Base-by-base conservation (phyloP, 495 filamentous ascomycete species). In the Aspergillus conjunctus region DNA sequence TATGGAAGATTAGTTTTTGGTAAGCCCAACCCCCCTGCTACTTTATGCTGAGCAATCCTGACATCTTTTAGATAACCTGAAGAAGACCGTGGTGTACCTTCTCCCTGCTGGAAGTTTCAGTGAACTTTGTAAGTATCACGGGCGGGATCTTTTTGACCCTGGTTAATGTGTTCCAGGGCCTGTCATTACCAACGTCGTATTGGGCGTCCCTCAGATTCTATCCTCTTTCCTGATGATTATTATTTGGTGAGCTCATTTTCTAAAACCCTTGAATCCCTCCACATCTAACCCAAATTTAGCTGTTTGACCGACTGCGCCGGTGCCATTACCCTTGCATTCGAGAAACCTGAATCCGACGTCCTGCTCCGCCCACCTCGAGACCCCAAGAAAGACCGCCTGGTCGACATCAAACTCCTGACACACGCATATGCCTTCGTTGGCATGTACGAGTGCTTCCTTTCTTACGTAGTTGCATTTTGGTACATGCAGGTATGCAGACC, bases 221-320 rank as follows among this genome's bases (percentile, higher is more conserved):
- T 85, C 81, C 2, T 84, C 81, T 2, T 91, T 90, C 70, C 71
- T 88, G 37, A 89, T 89, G 87, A 86, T 87, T 45, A 82, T 86
- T 50, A 86, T 86, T 54, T 78, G 87, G 71, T 88, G 83, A 64
- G 85, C 86, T 66, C 87, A 12, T 79, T 80, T 9, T 8, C n/a
- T n/a, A n/a, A n/a, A 56, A 15, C 45, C 30, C n/a, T 39, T 30
- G 5, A 83, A 83, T 20, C 0, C 31, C 15, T 17, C 49, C 2
- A 34, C 8, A 30, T 3, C 88, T 68, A 44, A 56, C 11, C 14
- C 20, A 17, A 14, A 30, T 22, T 1, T n/a, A 68, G 87, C 67
- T 88, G 85, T 66, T 87, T 90, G 67, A 90, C 87, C 4, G 67
- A 81, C 75, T 75, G 79, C 69, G 58, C 78, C 67, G 60, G 75